These are phyloP conservation scores for Eleusine indica DNA, from an alignment of 176 grass and related monocot genomes.

Conservation along the genomic window DNA sequence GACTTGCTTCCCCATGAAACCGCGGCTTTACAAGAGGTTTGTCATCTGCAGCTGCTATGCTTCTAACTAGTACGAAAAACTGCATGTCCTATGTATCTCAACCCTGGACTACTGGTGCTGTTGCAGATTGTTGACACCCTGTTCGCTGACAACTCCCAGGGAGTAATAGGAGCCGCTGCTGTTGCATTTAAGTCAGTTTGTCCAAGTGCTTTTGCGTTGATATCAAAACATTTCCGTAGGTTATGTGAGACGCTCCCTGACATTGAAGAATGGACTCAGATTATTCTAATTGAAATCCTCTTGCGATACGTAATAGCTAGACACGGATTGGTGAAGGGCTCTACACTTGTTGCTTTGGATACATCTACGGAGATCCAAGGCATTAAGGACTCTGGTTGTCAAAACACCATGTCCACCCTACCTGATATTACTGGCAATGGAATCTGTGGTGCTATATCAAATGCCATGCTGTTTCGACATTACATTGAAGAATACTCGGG, in stretches of 20 bases:
- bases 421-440: slow-evolving; percentile 6
- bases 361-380: slow-evolving; percentile 17
- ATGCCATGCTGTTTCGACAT: slow-evolving; percentile 51
- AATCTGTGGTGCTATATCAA: slow-evolving; percentile 44
- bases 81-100: slow-evolving; percentile 22
- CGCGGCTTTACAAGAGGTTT: slow-evolving; percentile 68
- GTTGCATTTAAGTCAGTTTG: slow-evolving; percentile 83
- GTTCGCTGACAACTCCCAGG: slow-evolving; percentile 71
- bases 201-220: slow-evolving; percentile 61
- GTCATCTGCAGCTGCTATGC: neutral
- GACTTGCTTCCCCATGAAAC: slow-evolving; percentile 81
- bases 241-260: slow-evolving; percentile 89
- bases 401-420: slow-evolving; percentile 25
- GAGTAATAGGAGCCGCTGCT: slow-evolving; percentile 74
- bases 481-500: slow-evolving; percentile 67
- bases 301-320: slow-evolving; percentile 84
- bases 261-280: slow-evolving; percentile 92
- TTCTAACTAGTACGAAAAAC: neutral
- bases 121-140: slow-evolving; percentile 77
- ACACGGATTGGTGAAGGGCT: slow-evolving; percentile 90
- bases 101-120: slow-evolving; percentile 4
- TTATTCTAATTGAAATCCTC: slow-evolving; percentile 80
- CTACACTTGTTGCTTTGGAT: slow-evolving; percentile 50
- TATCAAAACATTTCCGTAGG: slow-evolving; percentile 74
- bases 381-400: slow-evolving; percentile 31